Base-by-base conservation (phyloP, 176 grass and related monocot species). In the Alopecurus myosuroides region DNA sequence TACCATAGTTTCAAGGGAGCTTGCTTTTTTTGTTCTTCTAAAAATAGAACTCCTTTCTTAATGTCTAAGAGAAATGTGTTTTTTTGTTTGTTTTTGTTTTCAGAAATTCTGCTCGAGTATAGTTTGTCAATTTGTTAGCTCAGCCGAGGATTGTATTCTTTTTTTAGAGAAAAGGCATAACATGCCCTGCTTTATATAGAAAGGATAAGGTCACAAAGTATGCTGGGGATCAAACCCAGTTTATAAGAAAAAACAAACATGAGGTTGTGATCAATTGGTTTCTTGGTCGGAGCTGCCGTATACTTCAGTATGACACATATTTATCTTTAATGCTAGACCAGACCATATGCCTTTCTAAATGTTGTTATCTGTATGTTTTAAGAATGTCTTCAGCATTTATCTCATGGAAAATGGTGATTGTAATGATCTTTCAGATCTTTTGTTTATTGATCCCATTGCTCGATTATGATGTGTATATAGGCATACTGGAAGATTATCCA, bases 401-500 rank as follows among this genome's bases (percentile, higher is more conserved):
- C 78, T 82, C 19, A 39, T 9, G 26, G 64, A 46, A 14, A 76
- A 80, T 39, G 35, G 46, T 6, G 17, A 68, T 76, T 80, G 36
- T 41, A 80, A 56, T 51, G 2, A 2, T 28, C 31, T 19, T 29
- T 48, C 5, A 56, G 50, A 44, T 73, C 17, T 89, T n/a, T 22
- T 56, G 4, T 67, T 50, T 68, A 18, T 17, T 81, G 12, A 81
- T 80, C 22, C 29, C 67, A 46, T 36, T 36, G 36, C 11, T 69
- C 1, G 9, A 15, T 78, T 60, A 22, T 60, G 34, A 15, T 83
- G 18, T 79, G 56, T 29, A 56, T 77, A 37, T 79, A 98, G 95
- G 65, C 91, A 93, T 81, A 95, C 87, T 3, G 85, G 88, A 23
- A 93, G 84, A 84, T 88, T 98, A 78, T 42, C 79, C 20, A 91